These are phyloP conservation scores for Acanthochlamys bracteata DNA, from an alignment of 106 monocot genomes.

Conservation along the genomic window DNA sequence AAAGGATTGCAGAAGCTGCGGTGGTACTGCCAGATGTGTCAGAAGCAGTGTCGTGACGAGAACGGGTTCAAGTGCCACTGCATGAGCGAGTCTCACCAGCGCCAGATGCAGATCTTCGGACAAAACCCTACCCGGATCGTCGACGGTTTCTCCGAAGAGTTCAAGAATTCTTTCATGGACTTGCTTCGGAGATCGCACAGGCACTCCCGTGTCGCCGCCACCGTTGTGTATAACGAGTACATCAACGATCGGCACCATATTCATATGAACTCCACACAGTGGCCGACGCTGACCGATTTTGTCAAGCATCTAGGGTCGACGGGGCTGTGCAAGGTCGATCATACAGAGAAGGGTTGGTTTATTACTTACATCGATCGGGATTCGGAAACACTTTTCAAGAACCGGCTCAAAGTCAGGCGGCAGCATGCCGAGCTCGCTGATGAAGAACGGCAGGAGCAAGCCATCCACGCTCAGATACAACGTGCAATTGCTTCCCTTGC, in stretches of 20 bases:
- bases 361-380: constrained; percentile 92
- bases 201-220: constrained; percentile 84
- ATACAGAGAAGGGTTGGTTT: constrained; percentile 98
- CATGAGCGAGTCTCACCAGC: constrained; percentile 91
- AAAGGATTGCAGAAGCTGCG: constrained; percentile 96
- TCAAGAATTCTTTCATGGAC: constrained; percentile 62
- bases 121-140: constrained; percentile 75
- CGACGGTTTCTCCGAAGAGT: constrained; percentile 80
- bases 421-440: constrained; percentile 64
- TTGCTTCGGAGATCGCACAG: constrained; percentile 78
- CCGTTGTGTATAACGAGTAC: constrained; percentile 96
- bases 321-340: constrained; percentile 89
- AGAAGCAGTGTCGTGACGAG: constrained; percentile 99
- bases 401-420: constrained; percentile 64
- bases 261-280: constrained; percentile 95
- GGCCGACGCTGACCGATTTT: constrained; percentile 96
- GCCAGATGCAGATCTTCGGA: constrained; percentile 98
- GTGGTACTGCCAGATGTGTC: constrained; percentile 99
- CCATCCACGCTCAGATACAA: constrained; percentile 68
- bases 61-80: constrained; percentile 99
- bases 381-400: constrained; percentile 76
- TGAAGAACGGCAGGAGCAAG: constrained; percentile 74
- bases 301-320: constrained; percentile 79
- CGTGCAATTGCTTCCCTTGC: constrained; percentile 26
- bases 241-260: constrained; percentile 82